These are phyloP conservation scores for Tuber calosporum DNA, from an alignment of 495 filamentous ascomycete genomes.

Conservation along the genomic window DNA sequence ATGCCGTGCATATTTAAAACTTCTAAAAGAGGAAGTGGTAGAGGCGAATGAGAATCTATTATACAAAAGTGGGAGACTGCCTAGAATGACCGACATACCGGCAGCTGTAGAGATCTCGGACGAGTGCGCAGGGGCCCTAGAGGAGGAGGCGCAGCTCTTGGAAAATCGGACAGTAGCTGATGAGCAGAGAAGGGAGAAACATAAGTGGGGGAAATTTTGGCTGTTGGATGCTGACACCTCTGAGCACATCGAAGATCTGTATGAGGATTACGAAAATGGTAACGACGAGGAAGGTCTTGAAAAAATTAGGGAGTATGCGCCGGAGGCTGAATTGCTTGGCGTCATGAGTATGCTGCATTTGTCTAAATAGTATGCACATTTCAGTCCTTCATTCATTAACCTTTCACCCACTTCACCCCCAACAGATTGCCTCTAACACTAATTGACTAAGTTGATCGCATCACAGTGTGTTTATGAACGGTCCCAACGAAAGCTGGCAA, in stretches of 20 bases:
- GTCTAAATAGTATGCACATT: conserved; percentile 44
- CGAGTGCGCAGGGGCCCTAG: conserved; percentile 59
- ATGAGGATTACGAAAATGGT: conserved; percentile 19
- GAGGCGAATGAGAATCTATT: conserved; percentile 26
- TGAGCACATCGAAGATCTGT: conserved; percentile 43
- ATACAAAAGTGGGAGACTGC: conserved; percentile 10
- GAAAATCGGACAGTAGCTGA: conserved; percentile 51
- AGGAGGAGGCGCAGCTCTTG: conserved; percentile 58
- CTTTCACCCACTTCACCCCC: neutral
- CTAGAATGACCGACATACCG: conserved; percentile 49
- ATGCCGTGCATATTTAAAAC: conserved; percentile 58
- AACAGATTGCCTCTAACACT: neutral
- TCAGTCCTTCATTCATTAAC: conserved; percentile 9
- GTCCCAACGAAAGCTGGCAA: conserved; percentile 54
- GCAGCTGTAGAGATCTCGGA: conserved; percentile 66
- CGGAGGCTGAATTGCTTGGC: conserved; percentile 54
- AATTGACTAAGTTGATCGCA: conserved; percentile 28
- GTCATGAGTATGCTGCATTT: conserved; percentile 57
- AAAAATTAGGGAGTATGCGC: conserved; percentile 44
- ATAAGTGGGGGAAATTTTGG: conserved; percentile 51
- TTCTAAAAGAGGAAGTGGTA: conserved; percentile 51
- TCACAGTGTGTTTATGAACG: conserved; percentile 69
- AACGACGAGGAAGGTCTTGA: conserved; percentile 1
- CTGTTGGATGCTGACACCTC: conserved; percentile 49
- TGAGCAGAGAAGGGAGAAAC: conserved; percentile 52